A percentile compares a stretch with the other conserved stretches of the same genome.
phyloP scores from a whole-genome alignment of 106 monocot species.

The Platanthera zijinensis region DNA sequence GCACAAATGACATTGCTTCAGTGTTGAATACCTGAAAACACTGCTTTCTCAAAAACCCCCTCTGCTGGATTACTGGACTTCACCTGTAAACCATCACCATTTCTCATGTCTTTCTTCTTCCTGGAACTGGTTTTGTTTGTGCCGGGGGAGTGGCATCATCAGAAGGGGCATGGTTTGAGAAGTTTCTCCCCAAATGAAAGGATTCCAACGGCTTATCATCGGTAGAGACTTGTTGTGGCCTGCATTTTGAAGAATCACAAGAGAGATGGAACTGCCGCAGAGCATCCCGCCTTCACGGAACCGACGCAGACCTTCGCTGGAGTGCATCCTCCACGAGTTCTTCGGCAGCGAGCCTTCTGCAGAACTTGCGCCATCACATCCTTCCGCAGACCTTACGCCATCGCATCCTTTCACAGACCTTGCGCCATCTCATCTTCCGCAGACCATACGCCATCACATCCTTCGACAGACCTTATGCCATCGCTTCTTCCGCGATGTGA shows the following conservation, averaged over 20 bases:
- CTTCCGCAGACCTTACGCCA: too few species aligned
- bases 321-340: too few species aligned
- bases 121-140: not conserved
- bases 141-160: not conserved
- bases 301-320: too few species aligned
- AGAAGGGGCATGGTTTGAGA: not conserved
- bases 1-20: not conserved
- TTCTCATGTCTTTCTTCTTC: not conserved
- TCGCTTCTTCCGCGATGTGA: too few species aligned
- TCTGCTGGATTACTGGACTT: not conserved
- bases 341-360: too few species aligned
- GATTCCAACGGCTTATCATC: not conserved
- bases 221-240: not conserved
- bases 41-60: not conserved
- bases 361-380: too few species aligned
- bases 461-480: too few species aligned
- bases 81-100: not conserved
- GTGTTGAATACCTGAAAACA: not conserved
- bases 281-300: too few species aligned
- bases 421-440: too few species aligned
- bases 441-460: too few species aligned
- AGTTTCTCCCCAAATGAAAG: slow-evolving; percentile 9
- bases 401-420: too few species aligned
- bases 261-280: too few species aligned
- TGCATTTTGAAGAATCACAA: not conserved